Evolutionary conservation across 2,329 filamentous ascomycete genomes (phyloP).

Genomic region (Aspergillus caelatus): DNA sequence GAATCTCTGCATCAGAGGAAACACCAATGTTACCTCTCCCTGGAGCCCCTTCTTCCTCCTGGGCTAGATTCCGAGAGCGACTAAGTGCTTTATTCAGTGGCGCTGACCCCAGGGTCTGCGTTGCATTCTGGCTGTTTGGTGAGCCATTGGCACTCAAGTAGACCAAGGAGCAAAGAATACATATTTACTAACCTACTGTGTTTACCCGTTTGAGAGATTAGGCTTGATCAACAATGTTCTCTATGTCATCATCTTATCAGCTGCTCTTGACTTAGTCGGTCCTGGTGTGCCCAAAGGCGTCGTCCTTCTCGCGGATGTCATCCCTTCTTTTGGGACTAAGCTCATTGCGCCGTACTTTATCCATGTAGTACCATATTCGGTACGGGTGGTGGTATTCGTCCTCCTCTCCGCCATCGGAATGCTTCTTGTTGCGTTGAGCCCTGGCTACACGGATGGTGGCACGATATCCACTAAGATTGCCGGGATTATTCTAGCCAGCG

Average conservation of each 20-base stretch:
- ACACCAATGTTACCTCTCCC: conserved; percentile 55
- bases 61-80: conserved; percentile 72
- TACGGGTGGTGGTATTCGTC: conserved; percentile 75
- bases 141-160: conserved; percentile 26
- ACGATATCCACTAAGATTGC: conserved; percentile 75
- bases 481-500: conserved; percentile 80
- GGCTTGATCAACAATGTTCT: conserved; percentile 95
- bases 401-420: conserved; percentile 79
- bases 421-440: conserved; percentile 83
- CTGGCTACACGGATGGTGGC: conserved; percentile 56
- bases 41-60: conserved; percentile 65
- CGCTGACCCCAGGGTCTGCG: conserved; percentile 69
- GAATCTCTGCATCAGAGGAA: conserved; percentile 23
- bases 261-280: conserved; percentile 92
- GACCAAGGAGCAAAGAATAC: background rate
- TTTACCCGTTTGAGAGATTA: conserved; percentile 37
- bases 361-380: conserved; percentile 77
- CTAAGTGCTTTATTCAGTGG: conserved; percentile 66
- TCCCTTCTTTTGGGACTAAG: conserved; percentile 87
- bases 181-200: conserved; percentile 8
- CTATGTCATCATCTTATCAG: conserved; percentile 94
- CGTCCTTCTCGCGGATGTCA: conserved; percentile 88
- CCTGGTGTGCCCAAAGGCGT: conserved; percentile 83
- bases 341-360: conserved; percentile 92
- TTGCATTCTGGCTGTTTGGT: conserved; percentile 96